Evolutionary conservation across 495 filamentous ascomycete species (phyloP).

Genomic region (Penicillium lividum): DNA sequence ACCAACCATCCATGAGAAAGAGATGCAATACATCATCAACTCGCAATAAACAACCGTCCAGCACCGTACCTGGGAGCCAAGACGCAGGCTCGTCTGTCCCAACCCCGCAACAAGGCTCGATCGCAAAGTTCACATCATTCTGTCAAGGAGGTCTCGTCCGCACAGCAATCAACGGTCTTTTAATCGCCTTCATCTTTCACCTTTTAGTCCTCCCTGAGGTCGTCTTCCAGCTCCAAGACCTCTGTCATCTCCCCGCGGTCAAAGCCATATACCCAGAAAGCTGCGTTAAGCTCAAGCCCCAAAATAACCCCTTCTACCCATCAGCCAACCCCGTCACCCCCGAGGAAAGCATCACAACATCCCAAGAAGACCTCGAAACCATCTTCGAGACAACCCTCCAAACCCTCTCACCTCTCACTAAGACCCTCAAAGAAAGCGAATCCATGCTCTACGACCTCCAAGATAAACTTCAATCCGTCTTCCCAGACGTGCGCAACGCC

Average conservation of each 20-base stretch:
- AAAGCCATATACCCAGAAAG: conserved; percentile 37
- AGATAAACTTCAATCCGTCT: conserved; percentile 29
- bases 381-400: conserved; percentile 38
- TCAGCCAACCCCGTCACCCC: conserved; percentile 17
- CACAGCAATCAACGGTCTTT: conserved; percentile 32
- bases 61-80: not conserved
- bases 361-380: conserved; percentile 34
- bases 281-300: conserved; percentile 27
- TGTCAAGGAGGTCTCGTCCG: conserved; percentile 17
- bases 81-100: conserved; percentile 17
- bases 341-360: conserved; percentile 25
- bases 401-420: conserved; percentile 31
- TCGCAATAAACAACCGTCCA: not conserved
- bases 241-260: conserved; percentile 33
- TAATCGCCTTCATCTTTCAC: conserved; percentile 38
- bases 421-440: conserved; percentile 40
- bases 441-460: conserved; percentile 35
- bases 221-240: conserved; percentile 35
- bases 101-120: not conserved
- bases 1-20: conserved; percentile 25
- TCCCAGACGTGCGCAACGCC: conserved; percentile 38
- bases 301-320: conserved; percentile 6
- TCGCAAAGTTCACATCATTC: conserved; percentile 3
- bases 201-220: conserved; percentile 45
- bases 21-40: conserved; percentile 29